Percentiles rank a stretch among this genome's conserved stretches.
phyloP scores from a whole-genome alignment of 164 flowering plant species.

The Nelumbo lutea region DNA sequence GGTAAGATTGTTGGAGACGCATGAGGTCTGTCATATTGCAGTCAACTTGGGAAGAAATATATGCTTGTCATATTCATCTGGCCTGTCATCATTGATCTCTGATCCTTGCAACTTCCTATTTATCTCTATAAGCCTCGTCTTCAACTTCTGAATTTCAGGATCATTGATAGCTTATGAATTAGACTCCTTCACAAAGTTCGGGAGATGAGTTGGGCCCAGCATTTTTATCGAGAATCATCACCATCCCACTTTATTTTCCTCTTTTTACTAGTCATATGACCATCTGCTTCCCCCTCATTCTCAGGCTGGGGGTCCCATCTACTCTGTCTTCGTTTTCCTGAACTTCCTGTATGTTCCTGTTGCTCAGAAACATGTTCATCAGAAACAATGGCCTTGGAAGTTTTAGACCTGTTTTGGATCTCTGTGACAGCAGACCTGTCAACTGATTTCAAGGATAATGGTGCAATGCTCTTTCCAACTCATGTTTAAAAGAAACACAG shows the following conservation, averaged over 20 bases:
- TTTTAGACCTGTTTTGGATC: slow-evolving; percentile 1
- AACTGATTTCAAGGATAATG: slow-evolving; percentile 7
- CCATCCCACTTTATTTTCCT: slow-evolving; percentile 30
- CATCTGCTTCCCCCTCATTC: slow-evolving; percentile 15
- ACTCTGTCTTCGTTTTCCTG: slow-evolving; percentile 32
- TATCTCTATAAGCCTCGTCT: slow-evolving; percentile 18
- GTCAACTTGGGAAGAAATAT: no score
- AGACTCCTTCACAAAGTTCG: slow-evolving; percentile 20
- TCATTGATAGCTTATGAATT: slow-evolving; percentile 6
- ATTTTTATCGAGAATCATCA: slow-evolving; percentile 26
- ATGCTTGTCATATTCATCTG: background rate
- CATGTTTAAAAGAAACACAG: no score
- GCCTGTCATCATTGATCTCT: slow-evolving; percentile 18
- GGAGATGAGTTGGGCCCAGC: slow-evolving; percentile 41
- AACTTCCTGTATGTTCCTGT: slow-evolving; percentile 26
- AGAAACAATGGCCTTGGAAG: slow-evolving; percentile 2
- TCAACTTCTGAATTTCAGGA: slow-evolving; percentile 20
- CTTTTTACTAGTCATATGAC: slow-evolving; percentile 22
- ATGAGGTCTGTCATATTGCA: no score
- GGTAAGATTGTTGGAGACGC: no score
- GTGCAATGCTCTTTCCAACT: no score
- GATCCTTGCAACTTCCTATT: slow-evolving; percentile 22
- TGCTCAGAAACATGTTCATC: slow-evolving; percentile 15
- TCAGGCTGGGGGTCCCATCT: slow-evolving; percentile 21
- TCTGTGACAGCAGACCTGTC: background rate